A percentile compares a stretch with the other conserved stretches of the same genome.
phyloP scores from a whole-genome alignment of 2,329 filamentous ascomycete species.

The Chaetothyriales sp. region DNA sequence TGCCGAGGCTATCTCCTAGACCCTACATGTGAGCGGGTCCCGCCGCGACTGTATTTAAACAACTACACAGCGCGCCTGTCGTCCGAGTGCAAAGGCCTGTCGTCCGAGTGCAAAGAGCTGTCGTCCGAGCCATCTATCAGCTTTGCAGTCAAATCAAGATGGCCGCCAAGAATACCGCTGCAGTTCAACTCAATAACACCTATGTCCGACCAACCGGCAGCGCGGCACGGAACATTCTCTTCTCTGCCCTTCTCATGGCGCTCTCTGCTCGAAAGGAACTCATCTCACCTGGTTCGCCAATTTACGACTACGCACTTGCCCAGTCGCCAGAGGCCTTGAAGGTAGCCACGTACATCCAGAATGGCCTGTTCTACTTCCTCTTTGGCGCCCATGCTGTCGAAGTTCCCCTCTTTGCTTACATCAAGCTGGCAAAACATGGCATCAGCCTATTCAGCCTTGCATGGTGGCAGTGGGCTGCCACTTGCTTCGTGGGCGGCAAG shows the following conservation, averaged over 20 bases:
- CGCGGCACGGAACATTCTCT: conserved; percentile 5
- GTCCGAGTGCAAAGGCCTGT: not conserved
- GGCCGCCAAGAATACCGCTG: conserved; percentile 9
- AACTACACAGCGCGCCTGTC: not conserved
- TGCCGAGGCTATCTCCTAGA: not conserved
- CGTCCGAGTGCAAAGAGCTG: not conserved
- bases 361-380: conserved; percentile 9
- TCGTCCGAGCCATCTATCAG: too few species aligned
- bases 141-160: conserved; percentile 1
- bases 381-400: conserved; percentile 7
- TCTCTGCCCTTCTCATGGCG: conserved; percentile 7
- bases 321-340: conserved; percentile 6
- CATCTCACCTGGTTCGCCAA: conserved; percentile 10
- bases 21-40: not conserved
- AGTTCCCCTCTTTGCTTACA: conserved; percentile 7
- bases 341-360: conserved; percentile 9
- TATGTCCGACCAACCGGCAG: conserved; percentile 10
- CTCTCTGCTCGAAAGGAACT: conserved; percentile 10
- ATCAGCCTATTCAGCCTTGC: conserved; percentile 7
- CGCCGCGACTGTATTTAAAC: conserved; percentile 1
- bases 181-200: conserved; percentile 11
- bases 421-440: conserved; percentile 9
- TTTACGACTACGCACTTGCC: conserved; percentile 11
- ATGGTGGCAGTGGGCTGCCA: conserved; percentile 11
- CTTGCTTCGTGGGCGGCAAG: conserved; percentile 8